Base-by-base conservation (phyloP, 2,329 filamentous ascomycete species). In the Ophidiomyces ophidiicola region DNA sequence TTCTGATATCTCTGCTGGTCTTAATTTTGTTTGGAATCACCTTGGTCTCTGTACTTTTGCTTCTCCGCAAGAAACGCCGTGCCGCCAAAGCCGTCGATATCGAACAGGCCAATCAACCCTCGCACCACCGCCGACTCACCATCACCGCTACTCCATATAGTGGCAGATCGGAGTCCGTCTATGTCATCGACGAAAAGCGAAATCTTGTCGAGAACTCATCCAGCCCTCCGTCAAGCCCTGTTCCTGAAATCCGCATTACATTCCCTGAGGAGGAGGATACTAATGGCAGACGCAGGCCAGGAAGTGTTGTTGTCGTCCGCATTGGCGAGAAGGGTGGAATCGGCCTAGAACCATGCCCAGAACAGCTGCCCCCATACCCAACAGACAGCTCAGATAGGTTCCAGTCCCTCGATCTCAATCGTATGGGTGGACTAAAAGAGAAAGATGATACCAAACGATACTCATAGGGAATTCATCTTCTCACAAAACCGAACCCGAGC, bases 221-320 rank as follows among this genome's bases (percentile, higher is more conserved):
- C 44, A 80, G 77, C 46, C 80, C 84, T 11, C 82, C 87, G 15
- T 68, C 80, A 52, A 83, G 80, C 32, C 80, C 82, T n/a, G 83
- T 96, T 19, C 90, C 90, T 14, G 83, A 96, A 66, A 98, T 98
- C 54, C 85, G 87, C 63, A 94, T 98, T 61, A 96, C 90, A 24
- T 96, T 98, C 69, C 90, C 90, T 11, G 90, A 96, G 68, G 80
- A 92, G 51, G 87, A 94, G 56, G 82, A 85, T 50, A 68, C 75
- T 35, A 55, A 66, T 39, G 88, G 88, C 50, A 84, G 78, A 61
- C 72, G 73, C 52, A 82, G 82, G 66, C 85, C 80, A 49, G 88
- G 88, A 23, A 78, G 87, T 21, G 86, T 96, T 36, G 81, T 98
- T 15, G 77, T 96, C 24, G 88, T 98, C 41, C 76, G 84, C 37